Evolutionary conservation across 148 eudicot species (phyloP).

Genomic region (Persicaria tinctoria): DNA sequence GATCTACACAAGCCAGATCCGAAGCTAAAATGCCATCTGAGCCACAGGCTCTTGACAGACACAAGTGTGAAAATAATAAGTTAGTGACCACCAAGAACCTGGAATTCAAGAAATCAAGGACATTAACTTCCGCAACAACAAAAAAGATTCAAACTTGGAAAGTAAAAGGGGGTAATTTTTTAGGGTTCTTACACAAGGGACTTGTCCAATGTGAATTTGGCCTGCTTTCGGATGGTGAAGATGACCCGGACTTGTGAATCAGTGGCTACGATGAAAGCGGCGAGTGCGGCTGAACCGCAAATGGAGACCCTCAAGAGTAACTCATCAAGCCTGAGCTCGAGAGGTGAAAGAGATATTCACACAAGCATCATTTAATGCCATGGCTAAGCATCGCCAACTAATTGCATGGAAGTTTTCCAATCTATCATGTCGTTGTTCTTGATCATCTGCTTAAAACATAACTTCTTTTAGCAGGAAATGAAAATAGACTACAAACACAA

Average conservation of each 20-base stretch:
- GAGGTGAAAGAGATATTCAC: too few species aligned
- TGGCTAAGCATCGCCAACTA: too few species aligned
- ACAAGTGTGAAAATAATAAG: not conserved
- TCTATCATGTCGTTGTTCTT: too few species aligned
- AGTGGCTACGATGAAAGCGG: constrained; percentile 55
- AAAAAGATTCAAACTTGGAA: not conserved
- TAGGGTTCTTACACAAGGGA: constrained; percentile 64
- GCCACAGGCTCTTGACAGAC: not conserved
- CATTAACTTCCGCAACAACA: too few species aligned
- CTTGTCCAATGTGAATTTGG: constrained; percentile 77
- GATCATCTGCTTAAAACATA: too few species aligned
- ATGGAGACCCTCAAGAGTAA: constrained; percentile 56
- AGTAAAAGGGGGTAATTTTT: not conserved
- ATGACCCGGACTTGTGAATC: constrained; percentile 59
- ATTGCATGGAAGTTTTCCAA: too few species aligned
- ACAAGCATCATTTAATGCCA: too few species aligned
- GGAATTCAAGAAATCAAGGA: not conserved
- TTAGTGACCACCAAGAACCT: constrained; percentile 74
- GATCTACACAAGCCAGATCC: not conserved
- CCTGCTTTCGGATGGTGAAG: constrained; percentile 61
- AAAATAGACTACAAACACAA: too few species aligned
- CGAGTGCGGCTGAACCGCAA: constrained; percentile 42
- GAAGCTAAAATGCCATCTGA: not conserved
- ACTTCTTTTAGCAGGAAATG: too few species aligned
- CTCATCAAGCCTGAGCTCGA: constrained; percentile 61